These are phyloP conservation scores for Omphalea diandra DNA, from an alignment of 441 rosid species.

Conservation along the genomic window DNA sequence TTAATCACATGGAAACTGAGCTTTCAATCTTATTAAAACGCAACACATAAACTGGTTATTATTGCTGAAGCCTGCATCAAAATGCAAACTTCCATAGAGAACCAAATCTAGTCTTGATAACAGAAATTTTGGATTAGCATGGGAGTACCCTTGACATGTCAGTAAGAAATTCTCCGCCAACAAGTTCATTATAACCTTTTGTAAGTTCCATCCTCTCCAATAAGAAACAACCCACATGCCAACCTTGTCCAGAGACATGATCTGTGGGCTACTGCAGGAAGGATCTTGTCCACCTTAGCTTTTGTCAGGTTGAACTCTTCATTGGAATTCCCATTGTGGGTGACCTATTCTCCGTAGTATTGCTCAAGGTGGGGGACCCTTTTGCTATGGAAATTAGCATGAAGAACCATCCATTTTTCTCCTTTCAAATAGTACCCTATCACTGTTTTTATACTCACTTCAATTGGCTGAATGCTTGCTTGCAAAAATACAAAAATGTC, in stretches of 20 bases:
- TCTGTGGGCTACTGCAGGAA: constrained; percentile 31
- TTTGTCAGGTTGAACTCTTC: constrained; percentile 47
- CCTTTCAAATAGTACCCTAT: constrained; percentile 29
- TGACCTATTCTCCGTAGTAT: not conserved
- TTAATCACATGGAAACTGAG: constrained; percentile 25
- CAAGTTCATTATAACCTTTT: constrained; percentile 13
- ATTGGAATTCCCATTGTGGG: constrained; percentile 31
- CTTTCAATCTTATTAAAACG: not conserved
- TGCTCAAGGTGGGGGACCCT: constrained; percentile 21
- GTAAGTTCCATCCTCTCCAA: constrained; percentile 35
- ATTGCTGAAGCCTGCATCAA: constrained; percentile 21
- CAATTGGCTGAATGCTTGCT: not conserved
- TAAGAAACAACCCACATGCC: constrained; percentile 51
- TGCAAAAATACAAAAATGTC: not conserved
- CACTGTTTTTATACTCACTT: not conserved
- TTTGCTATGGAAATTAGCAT: constrained; percentile 24
- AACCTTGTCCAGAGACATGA: constrained; percentile 39
- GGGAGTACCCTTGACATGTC: constrained; percentile 27
- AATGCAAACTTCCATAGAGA: constrained; percentile 21
- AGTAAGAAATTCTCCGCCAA: constrained; percentile 29
- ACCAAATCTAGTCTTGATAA: constrained; percentile 40
- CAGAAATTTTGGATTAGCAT: constrained; percentile 21
- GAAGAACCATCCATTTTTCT: constrained; percentile 33
- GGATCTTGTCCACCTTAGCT: constrained; percentile 43
- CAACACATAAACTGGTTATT: not conserved